phyloP scores from a whole-genome alignment of 768 basidiomycete genomes.

The Pulveroboletus frians region DNA sequence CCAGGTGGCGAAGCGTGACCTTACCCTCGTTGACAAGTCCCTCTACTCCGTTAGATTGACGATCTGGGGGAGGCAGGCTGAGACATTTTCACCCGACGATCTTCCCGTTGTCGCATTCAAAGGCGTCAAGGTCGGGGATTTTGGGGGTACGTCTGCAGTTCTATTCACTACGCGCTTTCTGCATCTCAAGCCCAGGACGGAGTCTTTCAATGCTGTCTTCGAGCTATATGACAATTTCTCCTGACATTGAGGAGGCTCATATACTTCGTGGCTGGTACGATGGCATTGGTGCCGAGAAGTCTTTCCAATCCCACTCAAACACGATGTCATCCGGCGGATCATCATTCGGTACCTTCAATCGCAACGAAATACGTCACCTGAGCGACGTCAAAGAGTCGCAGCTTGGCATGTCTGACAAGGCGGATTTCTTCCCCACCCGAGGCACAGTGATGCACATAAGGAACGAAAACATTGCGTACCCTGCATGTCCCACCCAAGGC shows the following conservation, averaged over 20 bases:
- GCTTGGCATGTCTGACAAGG: constrained; percentile 69
- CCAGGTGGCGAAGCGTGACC: constrained; percentile 83
- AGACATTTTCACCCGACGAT: constrained; percentile 58
- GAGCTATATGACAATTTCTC: constrained; percentile 78
- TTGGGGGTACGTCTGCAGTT: constrained; percentile 51
- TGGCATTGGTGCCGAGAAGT: constrained; percentile 50
- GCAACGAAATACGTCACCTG: constrained; percentile 67
- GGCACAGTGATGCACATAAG: constrained; percentile 90
- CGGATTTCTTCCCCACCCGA: constrained; percentile 73
- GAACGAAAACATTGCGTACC: constrained; percentile 75
- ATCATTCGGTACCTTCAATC: constrained; percentile 50
- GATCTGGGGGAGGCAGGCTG: constrained; percentile 94
- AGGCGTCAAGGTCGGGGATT: constrained; percentile 90
- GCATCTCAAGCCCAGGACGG: constrained; percentile 47
- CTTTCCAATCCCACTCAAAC: constrained; percentile 71
- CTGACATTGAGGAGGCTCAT: constrained; percentile 89
- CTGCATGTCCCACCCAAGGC: constrained; percentile 73
- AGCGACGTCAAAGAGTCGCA: constrained; percentile 74
- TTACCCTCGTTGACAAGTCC: constrained; percentile 83
- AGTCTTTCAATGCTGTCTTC: constrained; percentile 79
- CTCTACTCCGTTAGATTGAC: constrained; percentile 77
- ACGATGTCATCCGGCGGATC: constrained; percentile 34
- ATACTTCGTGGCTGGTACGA: constrained; percentile 91
- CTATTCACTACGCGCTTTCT: background rate
- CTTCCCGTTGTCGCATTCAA: constrained; percentile 87